phyloP scores from a whole-genome alignment of 1,139 yeast species.

The Eremothecium gossypii region DNA sequence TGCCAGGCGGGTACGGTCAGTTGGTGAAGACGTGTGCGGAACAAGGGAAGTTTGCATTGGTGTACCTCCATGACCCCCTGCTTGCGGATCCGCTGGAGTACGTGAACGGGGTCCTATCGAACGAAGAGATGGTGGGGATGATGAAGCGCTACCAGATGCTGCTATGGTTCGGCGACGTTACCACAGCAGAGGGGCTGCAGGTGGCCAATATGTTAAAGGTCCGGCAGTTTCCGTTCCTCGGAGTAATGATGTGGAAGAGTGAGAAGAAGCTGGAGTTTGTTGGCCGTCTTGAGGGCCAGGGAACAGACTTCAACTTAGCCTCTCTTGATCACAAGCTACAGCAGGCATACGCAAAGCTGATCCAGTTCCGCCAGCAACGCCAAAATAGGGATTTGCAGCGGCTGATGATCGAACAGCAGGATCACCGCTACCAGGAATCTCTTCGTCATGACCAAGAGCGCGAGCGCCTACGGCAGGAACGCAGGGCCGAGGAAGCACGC shows the following conservation, averaged over 20 bases:
- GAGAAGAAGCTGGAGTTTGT: conserved; percentile 49
- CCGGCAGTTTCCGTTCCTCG: conserved; percentile 73
- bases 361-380: conserved; percentile 49
- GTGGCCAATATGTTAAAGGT: conserved; percentile 69
- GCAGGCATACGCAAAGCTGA: conserved; percentile 54
- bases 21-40: conserved; percentile 19
- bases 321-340: conserved; percentile 37
- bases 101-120: conserved; percentile 47
- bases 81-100: conserved; percentile 54
- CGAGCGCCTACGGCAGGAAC: conserved; percentile 28
- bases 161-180: conserved; percentile 85
- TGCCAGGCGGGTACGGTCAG: conserved; percentile 23
- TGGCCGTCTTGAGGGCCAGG: conserved; percentile 59
- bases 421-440: conserved; percentile 65
- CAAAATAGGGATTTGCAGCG: conserved; percentile 54
- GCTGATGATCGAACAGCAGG: conserved; percentile 62
- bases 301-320: conserved; percentile 21
- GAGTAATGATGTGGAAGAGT: conserved; percentile 51
- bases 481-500: conserved; percentile 19
- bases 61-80: conserved; percentile 65
- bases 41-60: conserved; percentile 45
- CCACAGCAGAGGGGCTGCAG: conserved; percentile 68
- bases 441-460: conserved; percentile 38
- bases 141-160: conserved; percentile 43
- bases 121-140: conserved; percentile 43